Evolutionary conservation across 2,329 filamentous ascomycete genomes (phyloP).

Genomic region (Dryadomyces quercivorus): DNA sequence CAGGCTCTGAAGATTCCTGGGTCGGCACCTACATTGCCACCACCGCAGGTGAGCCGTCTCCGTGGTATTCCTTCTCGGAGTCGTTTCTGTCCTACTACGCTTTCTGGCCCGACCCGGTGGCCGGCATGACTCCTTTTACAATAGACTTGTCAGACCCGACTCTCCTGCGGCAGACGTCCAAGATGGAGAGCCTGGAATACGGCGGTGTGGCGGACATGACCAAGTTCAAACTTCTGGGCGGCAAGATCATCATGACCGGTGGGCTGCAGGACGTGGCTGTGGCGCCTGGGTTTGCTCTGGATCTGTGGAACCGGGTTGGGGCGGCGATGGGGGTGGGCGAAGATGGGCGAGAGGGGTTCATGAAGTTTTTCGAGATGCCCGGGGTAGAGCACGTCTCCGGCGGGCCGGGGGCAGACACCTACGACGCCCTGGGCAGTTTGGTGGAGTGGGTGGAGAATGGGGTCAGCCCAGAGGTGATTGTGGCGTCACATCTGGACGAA

Average conservation of each 20-base stretch:
- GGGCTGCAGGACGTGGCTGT: conserved; percentile 1
- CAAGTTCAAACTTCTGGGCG: conserved; percentile 24
- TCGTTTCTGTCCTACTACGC: conserved; percentile 1
- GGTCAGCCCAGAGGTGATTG: not conserved
- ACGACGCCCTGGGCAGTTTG: not conserved
- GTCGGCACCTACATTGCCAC: conserved; percentile 1
- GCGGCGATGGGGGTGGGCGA: not conserved
- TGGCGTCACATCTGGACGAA: not conserved
- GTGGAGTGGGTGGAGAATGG: conserved; percentile 2
- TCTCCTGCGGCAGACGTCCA: not conserved
- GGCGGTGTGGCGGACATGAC: conserved; percentile 19
- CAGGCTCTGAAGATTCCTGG: conserved; percentile 28
- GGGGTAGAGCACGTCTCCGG: conserved; percentile 1
- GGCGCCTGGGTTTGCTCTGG: not conserved
- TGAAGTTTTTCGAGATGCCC: not conserved
- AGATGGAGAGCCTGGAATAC: conserved; percentile 1
- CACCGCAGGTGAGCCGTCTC: not conserved
- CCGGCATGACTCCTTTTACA: not conserved
- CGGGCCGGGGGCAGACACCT: not conserved
- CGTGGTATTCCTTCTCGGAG: not conserved
- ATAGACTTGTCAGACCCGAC: not conserved
- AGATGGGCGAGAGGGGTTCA: not conserved
- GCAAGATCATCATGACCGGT: conserved; percentile 25
- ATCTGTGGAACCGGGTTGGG: not conserved
- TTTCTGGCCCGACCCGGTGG: not conserved